These are phyloP conservation scores for Russula earlei DNA, from an alignment of 768 basidiomycete genomes.

Conservation along the genomic window DNA sequence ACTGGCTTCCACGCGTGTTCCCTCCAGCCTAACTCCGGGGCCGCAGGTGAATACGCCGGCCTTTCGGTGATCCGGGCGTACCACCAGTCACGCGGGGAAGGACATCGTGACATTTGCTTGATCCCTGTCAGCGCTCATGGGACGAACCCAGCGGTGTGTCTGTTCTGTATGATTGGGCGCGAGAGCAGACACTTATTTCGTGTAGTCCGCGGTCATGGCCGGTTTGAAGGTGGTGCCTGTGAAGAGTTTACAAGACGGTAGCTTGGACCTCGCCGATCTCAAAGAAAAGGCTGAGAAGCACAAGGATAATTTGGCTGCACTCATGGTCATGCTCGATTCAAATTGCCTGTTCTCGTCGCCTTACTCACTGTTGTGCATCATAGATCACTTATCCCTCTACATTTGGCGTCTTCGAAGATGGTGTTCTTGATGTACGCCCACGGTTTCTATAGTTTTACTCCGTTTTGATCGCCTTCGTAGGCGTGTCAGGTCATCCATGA, in stretches of 20 bases:
- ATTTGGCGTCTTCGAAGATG: conserved; percentile 94
- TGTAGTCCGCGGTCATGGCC: conserved; percentile 90
- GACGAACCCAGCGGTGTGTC: conserved; percentile 89
- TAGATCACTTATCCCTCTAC: conserved; percentile 97
- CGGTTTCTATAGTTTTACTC: neutral
- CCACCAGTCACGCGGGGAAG: conserved; percentile 81
- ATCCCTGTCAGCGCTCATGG: conserved; percentile 97
- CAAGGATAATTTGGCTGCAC: conserved; percentile 86
- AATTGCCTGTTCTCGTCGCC: conserved; percentile 7
- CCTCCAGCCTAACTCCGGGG: conserved; percentile 98
- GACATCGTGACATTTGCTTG: conserved; percentile 80
- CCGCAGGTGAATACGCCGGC: conserved; percentile 97
- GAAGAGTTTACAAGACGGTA: conserved; percentile 80
- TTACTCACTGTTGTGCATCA: neutral
- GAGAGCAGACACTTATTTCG: conserved; percentile 13
- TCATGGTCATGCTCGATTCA: conserved; percentile 54
- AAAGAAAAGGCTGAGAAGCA: conserved; percentile 81
- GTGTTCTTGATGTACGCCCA: conserved; percentile 56
- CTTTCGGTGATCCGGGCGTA: conserved; percentile 90
- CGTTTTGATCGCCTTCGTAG: conserved; percentile 27
- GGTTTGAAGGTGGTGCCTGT: conserved; percentile 95
- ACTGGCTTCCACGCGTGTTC: conserved; percentile 96
- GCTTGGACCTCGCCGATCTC: conserved; percentile 81
- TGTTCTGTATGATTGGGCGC: neutral
- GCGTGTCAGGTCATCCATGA: conserved; percentile 92